phyloP scores from a whole-genome alignment of 176 grass and related monocot species.

The Oryza meridionalis region DNA sequence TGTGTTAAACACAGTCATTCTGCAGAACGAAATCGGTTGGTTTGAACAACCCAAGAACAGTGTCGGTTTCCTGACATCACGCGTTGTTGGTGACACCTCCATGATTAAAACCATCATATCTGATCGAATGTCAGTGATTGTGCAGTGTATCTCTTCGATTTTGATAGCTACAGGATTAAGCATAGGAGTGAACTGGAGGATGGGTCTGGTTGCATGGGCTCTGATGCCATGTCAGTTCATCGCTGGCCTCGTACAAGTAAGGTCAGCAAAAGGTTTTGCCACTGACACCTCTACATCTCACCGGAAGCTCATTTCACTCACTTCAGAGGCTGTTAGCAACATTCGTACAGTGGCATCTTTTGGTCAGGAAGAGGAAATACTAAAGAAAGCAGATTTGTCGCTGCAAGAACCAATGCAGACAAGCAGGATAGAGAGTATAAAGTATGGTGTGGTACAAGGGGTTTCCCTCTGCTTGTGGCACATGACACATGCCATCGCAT shows the following conservation, averaged over 20 bases:
- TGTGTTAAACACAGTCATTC: conserved; percentile 48
- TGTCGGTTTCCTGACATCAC: conserved; percentile 53
- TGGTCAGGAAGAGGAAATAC: conserved; percentile 60
- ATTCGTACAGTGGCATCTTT: conserved; percentile 74
- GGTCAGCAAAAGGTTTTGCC: conserved; percentile 70
- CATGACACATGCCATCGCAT: conserved; percentile 60
- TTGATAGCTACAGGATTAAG: conserved; percentile 63
- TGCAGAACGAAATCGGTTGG: conserved; percentile 66
- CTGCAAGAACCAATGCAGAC: conserved; percentile 56
- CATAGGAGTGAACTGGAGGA: conserved; percentile 58
- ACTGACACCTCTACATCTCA: conserved; percentile 46
- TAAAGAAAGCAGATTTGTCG: conserved; percentile 55
- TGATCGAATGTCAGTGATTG: conserved; percentile 69
- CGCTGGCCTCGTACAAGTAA: conserved; percentile 64
- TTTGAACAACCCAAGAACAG: conserved; percentile 66
- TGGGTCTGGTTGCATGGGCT: conserved; percentile 69
- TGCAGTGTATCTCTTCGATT: conserved; percentile 73
- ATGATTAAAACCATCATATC: conserved; percentile 65
- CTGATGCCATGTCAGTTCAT: conserved; percentile 70
- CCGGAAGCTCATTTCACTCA: conserved; percentile 47
- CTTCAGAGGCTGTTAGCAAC: conserved; percentile 64
- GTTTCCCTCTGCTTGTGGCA: conserved; percentile 62
- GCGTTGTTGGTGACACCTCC: conserved; percentile 58
- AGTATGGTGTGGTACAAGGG: conserved; percentile 62
- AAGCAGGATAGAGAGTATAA: conserved; percentile 54